These are phyloP conservation scores for Solanum aculeatissimum DNA, from an alignment of 305 asterid species.

Conservation along the genomic window DNA sequence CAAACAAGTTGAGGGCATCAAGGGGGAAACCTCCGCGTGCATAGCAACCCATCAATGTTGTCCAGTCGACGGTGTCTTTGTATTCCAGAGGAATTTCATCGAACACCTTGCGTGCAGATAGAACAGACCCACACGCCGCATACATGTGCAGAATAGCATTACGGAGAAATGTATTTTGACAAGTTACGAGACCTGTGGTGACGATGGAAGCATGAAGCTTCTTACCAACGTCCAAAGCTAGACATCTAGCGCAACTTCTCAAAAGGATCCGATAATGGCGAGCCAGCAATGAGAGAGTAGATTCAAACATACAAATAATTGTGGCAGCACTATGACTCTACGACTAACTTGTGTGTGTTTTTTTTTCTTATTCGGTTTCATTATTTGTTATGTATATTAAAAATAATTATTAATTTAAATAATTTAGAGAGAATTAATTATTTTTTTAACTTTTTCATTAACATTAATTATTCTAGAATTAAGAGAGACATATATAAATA, in stretches of 20 bases:
- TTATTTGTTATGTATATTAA: no score
- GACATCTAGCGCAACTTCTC: constrained; percentile 44
- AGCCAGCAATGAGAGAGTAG: constrained; percentile 30
- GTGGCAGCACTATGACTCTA: no score
- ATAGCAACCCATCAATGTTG: constrained; percentile 50
- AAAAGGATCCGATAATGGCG: constrained; percentile 52
- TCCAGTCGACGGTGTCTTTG: constrained; percentile 74
- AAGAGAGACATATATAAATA: no score
- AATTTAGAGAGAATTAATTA: no score
- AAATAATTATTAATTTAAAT: no score
- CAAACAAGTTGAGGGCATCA: constrained; percentile 38
- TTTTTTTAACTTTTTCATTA: no score
- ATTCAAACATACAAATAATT: neutral
- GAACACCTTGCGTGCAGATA: constrained; percentile 53
- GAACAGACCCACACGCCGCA: constrained; percentile 31
- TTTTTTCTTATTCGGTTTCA: no score
- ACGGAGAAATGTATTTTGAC: constrained; percentile 36
- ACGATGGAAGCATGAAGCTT: constrained; percentile 57
- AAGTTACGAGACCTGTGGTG: constrained; percentile 36
- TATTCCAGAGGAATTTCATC: constrained; percentile 38
- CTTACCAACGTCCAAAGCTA: constrained; percentile 29
- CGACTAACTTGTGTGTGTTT: no score
- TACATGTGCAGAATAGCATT: constrained; percentile 52
- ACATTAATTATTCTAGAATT: no score
- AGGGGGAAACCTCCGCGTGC: constrained; percentile 25